Base-by-base conservation (phyloP, 371 early-diverging fungal genomes). In the Hamiltosporidium magnivora region DNA sequence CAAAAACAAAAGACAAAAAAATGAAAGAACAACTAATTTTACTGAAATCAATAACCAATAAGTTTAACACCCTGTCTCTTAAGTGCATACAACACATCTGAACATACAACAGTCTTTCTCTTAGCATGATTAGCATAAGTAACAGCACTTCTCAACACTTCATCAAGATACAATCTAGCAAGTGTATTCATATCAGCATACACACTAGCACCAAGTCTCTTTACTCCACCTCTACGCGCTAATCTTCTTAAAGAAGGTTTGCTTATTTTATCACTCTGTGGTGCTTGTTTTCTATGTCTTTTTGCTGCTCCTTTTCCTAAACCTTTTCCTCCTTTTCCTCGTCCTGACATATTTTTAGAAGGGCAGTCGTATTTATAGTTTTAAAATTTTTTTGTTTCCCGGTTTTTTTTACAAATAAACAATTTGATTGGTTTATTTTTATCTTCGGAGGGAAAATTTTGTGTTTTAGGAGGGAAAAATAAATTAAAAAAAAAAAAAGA, bases 221-320 rank as follows among this genome's bases (percentile, higher is more conserved):
- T 94, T 83, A 95, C 97, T 88, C 99, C 99, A 80, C 95, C 97
- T 89, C 97, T 92, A 82, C 99, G 90, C 62, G 97, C 97, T 69
- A 99, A 92, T 88, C 97, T 92, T 84, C 96, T 94, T 80, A 97
- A 94, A 77, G 99, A 96, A 69, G 97, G 97, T 88, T 96, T 95
- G 79, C 93, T 93, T 79, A 97, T 95, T 79, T 94, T 94, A 38
- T 71, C 70, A 1, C 67, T 64, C 49, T 58, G 55, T 60, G 68
- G 46, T 37, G 79, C 61, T 66, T 70, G 66, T 49, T 71, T 94
- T 85, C 95, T 88, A 84, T 96, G 96, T 82, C 95, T 93, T 86
- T 93, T 93, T 79, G 92, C 92, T 70, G 90, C 89, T 74, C 91
- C 91, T 84, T 91, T 92, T 86, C 92, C 92, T 73, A 90, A 85